Evolutionary conservation across 2,329 filamentous ascomycete genomes (phyloP).

Genomic region (Penicillium sp.): DNA sequence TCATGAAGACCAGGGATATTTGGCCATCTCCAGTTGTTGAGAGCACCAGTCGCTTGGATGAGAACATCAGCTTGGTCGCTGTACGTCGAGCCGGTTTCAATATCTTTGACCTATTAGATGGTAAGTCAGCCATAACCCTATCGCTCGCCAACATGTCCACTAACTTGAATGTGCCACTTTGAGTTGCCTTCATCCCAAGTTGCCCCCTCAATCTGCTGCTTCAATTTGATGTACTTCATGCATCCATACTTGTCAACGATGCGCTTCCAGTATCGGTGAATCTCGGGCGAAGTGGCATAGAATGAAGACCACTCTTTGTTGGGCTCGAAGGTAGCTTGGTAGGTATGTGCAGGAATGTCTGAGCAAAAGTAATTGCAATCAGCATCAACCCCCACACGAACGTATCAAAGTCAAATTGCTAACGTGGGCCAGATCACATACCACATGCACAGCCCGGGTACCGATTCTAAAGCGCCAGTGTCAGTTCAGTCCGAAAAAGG

Average conservation of each 20-base stretch:
- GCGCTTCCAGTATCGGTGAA: constrained; percentile 52
- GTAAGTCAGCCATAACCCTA: neutral
- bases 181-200: constrained; percentile 45
- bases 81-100: constrained; percentile 21
- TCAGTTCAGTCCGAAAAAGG: neutral
- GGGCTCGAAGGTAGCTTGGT: constrained; percentile 56
- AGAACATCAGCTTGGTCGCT: constrained; percentile 38
- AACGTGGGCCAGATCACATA: constrained; percentile 15
- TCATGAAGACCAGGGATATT: constrained; percentile 49
- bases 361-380: neutral
- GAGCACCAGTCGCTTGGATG: constrained; percentile 43
- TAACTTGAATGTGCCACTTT: constrained; percentile 34
- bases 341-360: constrained; percentile 52
- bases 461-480: constrained; percentile 21
- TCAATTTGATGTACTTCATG: constrained; percentile 51
- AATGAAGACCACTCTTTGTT: constrained; percentile 52
- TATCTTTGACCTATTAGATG: constrained; percentile 26
- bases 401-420: neutral
- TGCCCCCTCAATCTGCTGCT: constrained; percentile 47
- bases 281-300: constrained; percentile 52
- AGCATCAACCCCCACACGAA: neutral
- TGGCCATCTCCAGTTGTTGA: constrained; percentile 50
- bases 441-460: constrained; percentile 43
- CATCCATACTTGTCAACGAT: constrained; percentile 50
- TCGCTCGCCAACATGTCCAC: neutral